These are phyloP conservation scores for Rhizophagus sp. DNA, from an alignment of 192 early-diverging fungal genomes.

Conservation along the genomic window DNA sequence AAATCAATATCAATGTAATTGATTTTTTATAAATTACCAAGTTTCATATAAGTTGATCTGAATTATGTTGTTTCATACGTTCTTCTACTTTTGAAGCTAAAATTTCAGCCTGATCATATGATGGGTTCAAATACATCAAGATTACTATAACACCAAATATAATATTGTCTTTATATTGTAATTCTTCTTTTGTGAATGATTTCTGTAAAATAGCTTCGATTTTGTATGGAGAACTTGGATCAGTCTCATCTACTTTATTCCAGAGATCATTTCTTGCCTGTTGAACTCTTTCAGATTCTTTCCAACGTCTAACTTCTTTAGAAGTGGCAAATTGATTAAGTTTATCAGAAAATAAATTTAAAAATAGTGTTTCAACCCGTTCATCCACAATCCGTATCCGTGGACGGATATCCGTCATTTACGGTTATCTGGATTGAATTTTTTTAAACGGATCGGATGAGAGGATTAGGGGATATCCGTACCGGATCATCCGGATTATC, in stretches of 20 bases:
- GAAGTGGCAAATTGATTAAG: neutral
- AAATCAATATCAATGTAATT: too few relatives aligned
- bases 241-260: neutral
- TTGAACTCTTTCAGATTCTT: neutral
- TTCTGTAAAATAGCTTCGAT: neutral
- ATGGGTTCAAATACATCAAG: neutral
- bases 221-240: neutral
- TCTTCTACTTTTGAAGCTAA: neutral
- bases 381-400: too few relatives aligned
- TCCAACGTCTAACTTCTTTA: neutral
- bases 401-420: too few relatives aligned
- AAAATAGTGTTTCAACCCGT: too few relatives aligned
- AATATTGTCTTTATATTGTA: neutral
- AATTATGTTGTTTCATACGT: neutral
- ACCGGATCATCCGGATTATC: too few relatives aligned
- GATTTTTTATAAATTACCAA: too few relatives aligned
- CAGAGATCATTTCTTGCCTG: neutral
- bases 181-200: neutral
- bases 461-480: too few relatives aligned
- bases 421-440: too few relatives aligned
- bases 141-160: slow-evolving; percentile 1
- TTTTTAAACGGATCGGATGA: too few relatives aligned
- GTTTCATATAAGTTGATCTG: neutral
- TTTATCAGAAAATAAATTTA: neutral
- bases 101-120: slow-evolving; percentile 4